Conservation (phyloP, 1,139 yeast species). For the Scheffersomyces quercinus region DNA sequence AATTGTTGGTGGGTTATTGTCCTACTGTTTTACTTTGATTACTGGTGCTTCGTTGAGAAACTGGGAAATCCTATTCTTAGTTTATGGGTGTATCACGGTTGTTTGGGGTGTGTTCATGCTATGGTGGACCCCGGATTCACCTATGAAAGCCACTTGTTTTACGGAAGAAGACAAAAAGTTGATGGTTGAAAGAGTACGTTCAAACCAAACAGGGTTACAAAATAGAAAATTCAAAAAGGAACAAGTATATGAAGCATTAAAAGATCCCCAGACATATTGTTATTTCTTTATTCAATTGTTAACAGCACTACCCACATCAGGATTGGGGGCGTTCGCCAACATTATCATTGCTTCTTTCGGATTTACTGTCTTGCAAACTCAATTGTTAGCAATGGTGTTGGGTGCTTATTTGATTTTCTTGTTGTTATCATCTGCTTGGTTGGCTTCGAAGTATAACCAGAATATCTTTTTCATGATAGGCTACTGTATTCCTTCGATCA, state of each 20-base stretch:
- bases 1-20: slow-evolving; percentile 8
- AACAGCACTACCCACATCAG: slow-evolving; percentile 12
- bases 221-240: slow-evolving; percentile 11
- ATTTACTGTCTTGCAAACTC: slow-evolving; percentile 3
- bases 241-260: slow-evolving; percentile 12
- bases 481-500: slow-evolving; percentile 11
- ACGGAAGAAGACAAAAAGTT: slow-evolving; percentile 14
- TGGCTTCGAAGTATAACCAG: slow-evolving; percentile 8
- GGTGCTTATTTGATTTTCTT: slow-evolving; percentile 13
- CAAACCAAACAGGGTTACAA: slow-evolving; percentile 12
- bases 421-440: slow-evolving; percentile 10
- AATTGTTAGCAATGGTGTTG: slow-evolving; percentile 10
- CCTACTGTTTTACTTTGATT: slow-evolving; percentile 11
- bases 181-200: slow-evolving; percentile 19
- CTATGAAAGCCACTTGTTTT: slow-evolving; percentile 13
- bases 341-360: slow-evolving; percentile 1
- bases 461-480: slow-evolving; percentile 12
- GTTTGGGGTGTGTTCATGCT: slow-evolving; percentile 13
- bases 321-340: neutral
- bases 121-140: slow-evolving; percentile 17
- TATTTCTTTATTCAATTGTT: slow-evolving; percentile 5
- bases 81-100: slow-evolving; percentile 19
- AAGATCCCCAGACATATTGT: slow-evolving; percentile 10
- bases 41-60: slow-evolving; percentile 9
- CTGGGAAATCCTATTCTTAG: slow-evolving; percentile 22